Evolutionary conservation across 1,139 yeast species (phyloP).

Genomic region (Pichia sp.): DNA sequence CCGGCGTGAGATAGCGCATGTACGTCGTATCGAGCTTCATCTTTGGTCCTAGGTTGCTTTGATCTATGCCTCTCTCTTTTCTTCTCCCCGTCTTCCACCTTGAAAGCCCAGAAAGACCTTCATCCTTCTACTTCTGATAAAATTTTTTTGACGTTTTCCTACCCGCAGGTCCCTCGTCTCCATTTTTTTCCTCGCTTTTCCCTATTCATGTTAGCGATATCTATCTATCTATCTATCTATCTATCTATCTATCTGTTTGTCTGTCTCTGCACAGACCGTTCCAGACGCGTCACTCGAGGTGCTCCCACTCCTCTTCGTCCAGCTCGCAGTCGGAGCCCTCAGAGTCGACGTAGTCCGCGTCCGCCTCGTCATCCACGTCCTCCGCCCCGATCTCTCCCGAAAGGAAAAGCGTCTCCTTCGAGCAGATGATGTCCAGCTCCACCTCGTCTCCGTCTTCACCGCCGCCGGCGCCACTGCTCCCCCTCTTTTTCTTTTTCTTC

Average conservation of each 20-base stretch:
- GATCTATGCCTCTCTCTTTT: no score
- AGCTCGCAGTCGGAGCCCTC: background rate
- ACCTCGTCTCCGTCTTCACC: slow-evolving; percentile 32
- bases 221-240: background rate
- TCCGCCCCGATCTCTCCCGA: slow-evolving; percentile 21
- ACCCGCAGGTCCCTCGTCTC: no score
- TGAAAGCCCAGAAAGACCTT: no score
- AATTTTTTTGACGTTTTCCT: no score
- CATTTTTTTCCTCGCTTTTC: background rate
- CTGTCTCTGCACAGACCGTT: background rate
- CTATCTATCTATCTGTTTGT: background rate
- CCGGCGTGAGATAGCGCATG: slow-evolving; percentile 87
- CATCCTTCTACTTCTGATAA: no score
- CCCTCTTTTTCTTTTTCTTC: slow-evolving; percentile 23
- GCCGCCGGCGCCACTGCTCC: slow-evolving; percentile 41
- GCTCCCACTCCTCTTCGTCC: slow-evolving; percentile 6
- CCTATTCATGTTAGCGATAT: background rate
- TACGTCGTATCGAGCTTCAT: slow-evolving; percentile 93
- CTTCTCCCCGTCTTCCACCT: no score
- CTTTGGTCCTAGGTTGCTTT: background rate
- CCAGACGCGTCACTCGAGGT: slow-evolving; percentile 1
- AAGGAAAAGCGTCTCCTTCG: slow-evolving; percentile 25
- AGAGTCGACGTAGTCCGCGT: slow-evolving; percentile 17
- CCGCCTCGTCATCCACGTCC: slow-evolving; percentile 25
- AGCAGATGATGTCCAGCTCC: slow-evolving; percentile 23